These are phyloP conservation scores for Metarhizium humberi DNA, from an alignment of 2,329 filamentous ascomycete species.

Conservation along the genomic window DNA sequence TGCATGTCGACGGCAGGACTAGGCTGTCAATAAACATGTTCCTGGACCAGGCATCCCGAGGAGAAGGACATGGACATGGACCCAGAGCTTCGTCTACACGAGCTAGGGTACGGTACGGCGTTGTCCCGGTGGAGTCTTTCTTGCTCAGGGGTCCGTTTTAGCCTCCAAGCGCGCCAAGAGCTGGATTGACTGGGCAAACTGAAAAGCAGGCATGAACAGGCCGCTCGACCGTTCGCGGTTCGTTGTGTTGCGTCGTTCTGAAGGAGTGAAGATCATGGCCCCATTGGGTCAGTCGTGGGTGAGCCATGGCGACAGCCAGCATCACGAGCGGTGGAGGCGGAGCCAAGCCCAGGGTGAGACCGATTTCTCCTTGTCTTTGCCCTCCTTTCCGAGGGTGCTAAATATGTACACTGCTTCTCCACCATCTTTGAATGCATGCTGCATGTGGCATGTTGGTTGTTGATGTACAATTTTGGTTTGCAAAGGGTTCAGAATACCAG, in stretches of 20 bases:
- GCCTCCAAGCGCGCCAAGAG: not conserved
- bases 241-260: not conserved
- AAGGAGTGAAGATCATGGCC: not conserved
- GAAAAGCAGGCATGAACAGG: not conserved
- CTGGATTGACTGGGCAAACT: not conserved
- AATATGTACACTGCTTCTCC: too few species aligned
- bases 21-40: not conserved
- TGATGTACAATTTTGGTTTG: too few species aligned
- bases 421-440: too few species aligned
- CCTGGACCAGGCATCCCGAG: not conserved
- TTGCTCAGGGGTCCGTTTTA: not conserved
- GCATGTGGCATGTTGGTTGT: too few species aligned
- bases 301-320: not conserved
- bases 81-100: slow-evolving; percentile 2
- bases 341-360: not conserved
- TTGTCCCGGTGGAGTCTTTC: not conserved
- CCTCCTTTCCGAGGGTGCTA: not conserved
- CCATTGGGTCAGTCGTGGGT: not conserved
- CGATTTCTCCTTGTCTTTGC: not conserved
- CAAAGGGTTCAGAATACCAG: too few species aligned
- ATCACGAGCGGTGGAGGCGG: not conserved
- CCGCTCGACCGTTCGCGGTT: not conserved
- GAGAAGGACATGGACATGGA: not conserved
- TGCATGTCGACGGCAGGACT: too few species aligned
- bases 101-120: slow-evolving; percentile 1